Percentiles rank a stretch among this genome's conserved stretches.
These are phyloP conservation scores for Begonia loranthoides DNA, from an alignment of 306 rosid species.

Conservation along the genomic window DNA sequence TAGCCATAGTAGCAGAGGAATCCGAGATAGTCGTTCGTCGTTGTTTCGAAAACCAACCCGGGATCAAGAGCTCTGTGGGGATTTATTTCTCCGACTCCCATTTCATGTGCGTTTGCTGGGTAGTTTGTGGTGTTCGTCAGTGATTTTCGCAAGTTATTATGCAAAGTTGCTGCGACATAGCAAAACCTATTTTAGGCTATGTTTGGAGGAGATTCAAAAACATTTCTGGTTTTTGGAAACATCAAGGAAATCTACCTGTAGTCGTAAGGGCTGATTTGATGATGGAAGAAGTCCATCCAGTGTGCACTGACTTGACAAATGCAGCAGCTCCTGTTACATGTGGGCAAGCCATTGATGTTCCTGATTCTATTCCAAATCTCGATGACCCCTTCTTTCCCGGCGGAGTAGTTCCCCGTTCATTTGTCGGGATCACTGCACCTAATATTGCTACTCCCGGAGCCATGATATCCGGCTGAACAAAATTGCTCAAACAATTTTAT, in stretches of 20 bases:
- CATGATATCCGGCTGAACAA: slow-evolving; percentile 70
- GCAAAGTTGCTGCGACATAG: slow-evolving; percentile 37
- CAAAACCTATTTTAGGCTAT: neutral
- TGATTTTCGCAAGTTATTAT: slow-evolving; percentile 53
- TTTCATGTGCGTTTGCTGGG: slow-evolving; percentile 57
- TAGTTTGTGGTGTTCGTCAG: slow-evolving; percentile 55
- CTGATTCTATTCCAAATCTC: slow-evolving; percentile 46
- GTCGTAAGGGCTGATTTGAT: slow-evolving; percentile 94
- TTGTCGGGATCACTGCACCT: slow-evolving; percentile 51
- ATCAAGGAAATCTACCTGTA: slow-evolving; percentile 35
- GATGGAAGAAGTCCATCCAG: slow-evolving; percentile 69
- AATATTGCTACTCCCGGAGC: slow-evolving; percentile 85
- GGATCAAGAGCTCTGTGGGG: slow-evolving; percentile 73
- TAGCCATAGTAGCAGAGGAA: slow-evolving; percentile 79
- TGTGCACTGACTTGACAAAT: slow-evolving; percentile 48
- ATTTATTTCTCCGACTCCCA: slow-evolving; percentile 77
- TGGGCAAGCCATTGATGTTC: slow-evolving; percentile 98
- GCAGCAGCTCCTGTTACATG: slow-evolving; percentile 91
- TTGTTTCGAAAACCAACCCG: slow-evolving; percentile 67
- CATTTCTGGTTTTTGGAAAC: no score
- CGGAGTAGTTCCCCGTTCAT: slow-evolving; percentile 46
- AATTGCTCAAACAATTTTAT: no score
- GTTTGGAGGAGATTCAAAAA: no score
- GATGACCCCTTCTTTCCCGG: slow-evolving; percentile 40
- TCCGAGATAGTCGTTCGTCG: slow-evolving; percentile 31